phyloP scores from a whole-genome alignment of 2,329 filamentous ascomycete genomes.

The Exophiala xenobiotica region DNA sequence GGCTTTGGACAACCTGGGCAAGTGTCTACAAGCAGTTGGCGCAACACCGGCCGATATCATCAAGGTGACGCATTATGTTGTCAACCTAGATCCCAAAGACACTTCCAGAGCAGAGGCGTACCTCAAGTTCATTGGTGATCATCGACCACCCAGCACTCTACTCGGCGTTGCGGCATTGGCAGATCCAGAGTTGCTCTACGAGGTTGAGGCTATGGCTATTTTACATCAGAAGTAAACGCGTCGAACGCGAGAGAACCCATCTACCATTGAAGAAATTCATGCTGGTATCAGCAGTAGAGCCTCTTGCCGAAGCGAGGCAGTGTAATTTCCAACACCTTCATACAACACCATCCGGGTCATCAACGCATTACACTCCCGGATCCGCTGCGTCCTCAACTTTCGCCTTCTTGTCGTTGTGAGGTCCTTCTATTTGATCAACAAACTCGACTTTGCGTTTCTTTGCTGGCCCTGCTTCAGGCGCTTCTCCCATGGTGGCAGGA shows the following conservation, averaged over 20 bases:
- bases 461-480: constrained; percentile 11
- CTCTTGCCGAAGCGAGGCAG: neutral
- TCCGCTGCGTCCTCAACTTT: constrained; percentile 25
- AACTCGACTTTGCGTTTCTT: constrained; percentile 30
- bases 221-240: constrained; percentile 13
- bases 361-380: constrained; percentile 7
- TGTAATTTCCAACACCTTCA: neutral
- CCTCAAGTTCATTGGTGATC: constrained; percentile 15
- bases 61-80: constrained; percentile 22
- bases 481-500: constrained; percentile 10
- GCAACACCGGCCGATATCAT: constrained; percentile 22
- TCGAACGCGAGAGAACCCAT: neutral
- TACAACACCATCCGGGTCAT: neutral
- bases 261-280: neutral
- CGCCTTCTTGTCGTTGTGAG: constrained; percentile 20
- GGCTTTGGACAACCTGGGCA: constrained; percentile 21
- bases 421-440: constrained; percentile 22
- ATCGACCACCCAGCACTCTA: constrained; percentile 19
- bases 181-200: constrained; percentile 15
- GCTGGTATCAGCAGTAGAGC: neutral
- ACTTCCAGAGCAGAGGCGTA: constrained; percentile 12
- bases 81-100: constrained; percentile 19
- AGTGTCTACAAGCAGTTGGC: constrained; percentile 20
- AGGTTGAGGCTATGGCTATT: constrained; percentile 23
- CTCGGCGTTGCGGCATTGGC: constrained; percentile 23